A percentile compares a stretch with the other conserved stretches of the same genome.
These are phyloP conservation scores for Incumbomyces delicatus DNA, from an alignment of 2,329 filamentous ascomycete species.

Conservation along the genomic window DNA sequence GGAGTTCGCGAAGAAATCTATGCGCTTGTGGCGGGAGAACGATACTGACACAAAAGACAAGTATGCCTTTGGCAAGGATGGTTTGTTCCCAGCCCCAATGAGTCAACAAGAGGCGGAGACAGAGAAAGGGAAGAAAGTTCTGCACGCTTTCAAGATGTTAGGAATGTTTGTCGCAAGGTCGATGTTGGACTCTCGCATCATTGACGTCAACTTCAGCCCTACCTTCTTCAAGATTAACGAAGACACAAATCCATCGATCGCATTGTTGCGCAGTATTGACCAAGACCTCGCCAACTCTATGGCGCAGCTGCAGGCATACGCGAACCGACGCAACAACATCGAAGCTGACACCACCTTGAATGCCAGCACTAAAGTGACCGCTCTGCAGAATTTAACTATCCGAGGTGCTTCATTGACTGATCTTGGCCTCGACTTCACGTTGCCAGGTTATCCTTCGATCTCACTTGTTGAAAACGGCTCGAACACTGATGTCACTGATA, in stretches of 20 bases:
- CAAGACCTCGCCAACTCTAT: constrained; percentile 75
- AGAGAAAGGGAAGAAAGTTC: constrained; percentile 75
- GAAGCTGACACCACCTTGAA: constrained; percentile 60
- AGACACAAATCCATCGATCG: constrained; percentile 70
- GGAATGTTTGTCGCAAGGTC: constrained; percentile 96
- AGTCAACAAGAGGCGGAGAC: constrained; percentile 63
- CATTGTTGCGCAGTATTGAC: constrained; percentile 82
- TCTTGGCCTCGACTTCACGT: constrained; percentile 82
- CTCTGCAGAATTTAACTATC: constrained; percentile 59
- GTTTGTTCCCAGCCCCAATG: constrained; percentile 86
- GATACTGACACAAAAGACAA: constrained; percentile 52
- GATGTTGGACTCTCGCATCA: constrained; percentile 96
- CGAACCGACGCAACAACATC: constrained; percentile 69
- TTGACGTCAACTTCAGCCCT: constrained; percentile 93
- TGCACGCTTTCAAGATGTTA: constrained; percentile 83
- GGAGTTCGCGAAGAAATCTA: constrained; percentile 94
- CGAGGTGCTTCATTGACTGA: constrained; percentile 76
- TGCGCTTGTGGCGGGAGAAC: constrained; percentile 91
- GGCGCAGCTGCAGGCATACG: constrained; percentile 78
- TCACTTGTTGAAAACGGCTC: constrained; percentile 69
- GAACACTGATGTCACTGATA: constrained; percentile 67
- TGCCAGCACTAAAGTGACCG: constrained; percentile 59
- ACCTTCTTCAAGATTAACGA: constrained; percentile 95
- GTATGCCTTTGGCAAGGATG: constrained; percentile 73
- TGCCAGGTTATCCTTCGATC: constrained; percentile 81